phyloP scores from a whole-genome alignment of 441 rosid species.

The Raphanus hybrid region DNA sequence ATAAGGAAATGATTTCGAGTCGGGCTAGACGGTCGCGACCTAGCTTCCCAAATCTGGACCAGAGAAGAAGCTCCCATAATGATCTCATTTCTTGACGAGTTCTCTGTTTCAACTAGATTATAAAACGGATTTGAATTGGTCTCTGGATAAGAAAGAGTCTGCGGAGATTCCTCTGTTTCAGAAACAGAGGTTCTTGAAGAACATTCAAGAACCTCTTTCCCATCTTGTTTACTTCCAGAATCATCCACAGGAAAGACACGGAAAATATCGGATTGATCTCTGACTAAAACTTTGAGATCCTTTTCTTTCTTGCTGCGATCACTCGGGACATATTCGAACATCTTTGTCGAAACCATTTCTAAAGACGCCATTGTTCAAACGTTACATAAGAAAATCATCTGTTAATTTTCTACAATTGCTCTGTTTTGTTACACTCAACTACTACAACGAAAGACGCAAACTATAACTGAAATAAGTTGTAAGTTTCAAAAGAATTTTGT shows the following conservation, averaged over 20 bases:
- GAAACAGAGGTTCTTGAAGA: constrained; percentile 35
- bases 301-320: constrained; percentile 24
- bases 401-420: not conserved
- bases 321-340: constrained; percentile 55
- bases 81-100: constrained; percentile 25
- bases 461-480: not conserved
- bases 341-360: constrained; percentile 62
- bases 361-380: constrained; percentile 60
- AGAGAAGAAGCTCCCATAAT: constrained; percentile 74
- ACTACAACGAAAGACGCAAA: not conserved
- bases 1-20: constrained; percentile 26
- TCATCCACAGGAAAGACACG: not conserved
- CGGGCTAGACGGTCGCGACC: constrained; percentile 49
- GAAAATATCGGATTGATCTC: constrained; percentile 48
- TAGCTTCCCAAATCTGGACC: constrained; percentile 89
- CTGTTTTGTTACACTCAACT: constrained; percentile 6
- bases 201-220: constrained; percentile 32
- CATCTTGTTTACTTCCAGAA: constrained; percentile 19
- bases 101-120: constrained; percentile 22
- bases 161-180: constrained; percentile 22
- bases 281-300: constrained; percentile 57
- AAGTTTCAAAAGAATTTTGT: not conserved
- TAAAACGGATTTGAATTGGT: constrained; percentile 7
- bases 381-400: not conserved
- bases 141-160: constrained; percentile 11